These are phyloP conservation scores for Acacia melanoxylon DNA, from an alignment of 306 rosid genomes.

Conservation along the genomic window DNA sequence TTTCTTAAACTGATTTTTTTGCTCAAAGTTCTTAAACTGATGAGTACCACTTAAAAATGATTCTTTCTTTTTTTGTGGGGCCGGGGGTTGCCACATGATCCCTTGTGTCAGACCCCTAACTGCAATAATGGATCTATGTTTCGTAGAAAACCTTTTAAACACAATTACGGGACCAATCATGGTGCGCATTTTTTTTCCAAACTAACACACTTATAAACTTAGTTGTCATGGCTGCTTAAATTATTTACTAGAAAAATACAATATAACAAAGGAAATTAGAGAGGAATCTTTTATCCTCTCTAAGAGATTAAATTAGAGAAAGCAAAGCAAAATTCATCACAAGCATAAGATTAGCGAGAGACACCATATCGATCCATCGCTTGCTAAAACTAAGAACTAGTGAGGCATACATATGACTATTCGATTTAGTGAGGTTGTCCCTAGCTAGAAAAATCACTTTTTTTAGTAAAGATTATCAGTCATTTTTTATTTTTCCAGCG, in stretches of 20 bases:
- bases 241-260: not conserved
- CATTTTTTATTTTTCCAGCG: not conserved
- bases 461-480: not conserved
- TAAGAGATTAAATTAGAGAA: too few relatives aligned
- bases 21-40: not conserved
- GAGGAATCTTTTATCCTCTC: not conserved
- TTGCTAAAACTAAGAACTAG: not conserved
- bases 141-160: not conserved
- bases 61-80: not conserved
- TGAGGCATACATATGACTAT: too few relatives aligned
- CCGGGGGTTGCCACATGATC: not conserved
- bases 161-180: not conserved
- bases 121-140: not conserved
- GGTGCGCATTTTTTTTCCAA: not conserved
- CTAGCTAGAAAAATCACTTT: too few relatives aligned
- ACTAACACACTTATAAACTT: too few relatives aligned
- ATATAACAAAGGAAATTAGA: not conserved
- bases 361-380: not conserved
- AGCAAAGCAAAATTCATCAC: not conserved
- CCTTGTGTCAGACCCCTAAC: not conserved
- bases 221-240: not conserved
- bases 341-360: not conserved
- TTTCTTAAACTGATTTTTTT: not conserved
- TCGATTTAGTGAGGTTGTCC: too few relatives aligned
- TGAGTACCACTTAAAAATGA: not conserved